A percentile compares a stretch with the other conserved stretches of the same genome.
These are phyloP conservation scores for Ciborinia camelliae DNA, from an alignment of 2,329 filamentous ascomycete genomes.

Conservation along the genomic window DNA sequence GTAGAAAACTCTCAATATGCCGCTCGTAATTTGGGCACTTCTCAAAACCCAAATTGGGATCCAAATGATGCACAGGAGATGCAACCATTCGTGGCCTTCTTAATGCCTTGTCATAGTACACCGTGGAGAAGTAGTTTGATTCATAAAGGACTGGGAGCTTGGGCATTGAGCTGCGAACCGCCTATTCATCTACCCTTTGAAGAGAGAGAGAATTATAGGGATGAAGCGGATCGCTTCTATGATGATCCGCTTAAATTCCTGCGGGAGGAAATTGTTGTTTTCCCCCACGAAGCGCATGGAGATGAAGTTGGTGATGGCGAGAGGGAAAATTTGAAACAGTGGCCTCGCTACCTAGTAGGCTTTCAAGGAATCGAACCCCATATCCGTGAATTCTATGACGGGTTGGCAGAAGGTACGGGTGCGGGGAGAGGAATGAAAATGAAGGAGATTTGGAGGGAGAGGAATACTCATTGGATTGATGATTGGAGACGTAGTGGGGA, in stretches of 20 bases:
- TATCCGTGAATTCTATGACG: slow-evolving; percentile 33
- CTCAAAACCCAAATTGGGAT: slow-evolving; percentile 17
- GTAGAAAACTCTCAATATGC: slow-evolving; percentile 14
- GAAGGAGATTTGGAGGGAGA: slow-evolving; percentile 47
- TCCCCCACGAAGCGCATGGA: slow-evolving; percentile 26
- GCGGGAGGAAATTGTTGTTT: slow-evolving; percentile 30
- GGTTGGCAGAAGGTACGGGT: slow-evolving; percentile 45
- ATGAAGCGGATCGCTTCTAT: slow-evolving; percentile 93
- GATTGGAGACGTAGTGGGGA: slow-evolving; percentile 55
- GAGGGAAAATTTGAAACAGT: slow-evolving; percentile 24
- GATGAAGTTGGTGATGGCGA: background rate
- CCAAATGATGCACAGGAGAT: slow-evolving; percentile 16
- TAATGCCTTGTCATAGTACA: slow-evolving; percentile 94
- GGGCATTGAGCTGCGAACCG: slow-evolving; percentile 87
- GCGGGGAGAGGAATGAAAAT: slow-evolving; percentile 43
- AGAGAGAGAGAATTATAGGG: slow-evolving; percentile 67
- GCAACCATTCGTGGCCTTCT: slow-evolving; percentile 66
- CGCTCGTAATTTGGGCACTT: background rate
- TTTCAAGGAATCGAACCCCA: slow-evolving; percentile 56
- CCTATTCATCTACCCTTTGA: slow-evolving; percentile 63
- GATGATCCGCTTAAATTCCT: slow-evolving; percentile 59
- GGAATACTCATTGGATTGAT: slow-evolving; percentile 62
- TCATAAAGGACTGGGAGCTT: slow-evolving; percentile 69
- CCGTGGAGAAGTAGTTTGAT: slow-evolving; percentile 90
- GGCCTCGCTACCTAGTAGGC: slow-evolving; percentile 57